Conservation (phyloP, 371 early-diverging fungal species). For the Batrachochytrium dendrobatidis region DNA sequence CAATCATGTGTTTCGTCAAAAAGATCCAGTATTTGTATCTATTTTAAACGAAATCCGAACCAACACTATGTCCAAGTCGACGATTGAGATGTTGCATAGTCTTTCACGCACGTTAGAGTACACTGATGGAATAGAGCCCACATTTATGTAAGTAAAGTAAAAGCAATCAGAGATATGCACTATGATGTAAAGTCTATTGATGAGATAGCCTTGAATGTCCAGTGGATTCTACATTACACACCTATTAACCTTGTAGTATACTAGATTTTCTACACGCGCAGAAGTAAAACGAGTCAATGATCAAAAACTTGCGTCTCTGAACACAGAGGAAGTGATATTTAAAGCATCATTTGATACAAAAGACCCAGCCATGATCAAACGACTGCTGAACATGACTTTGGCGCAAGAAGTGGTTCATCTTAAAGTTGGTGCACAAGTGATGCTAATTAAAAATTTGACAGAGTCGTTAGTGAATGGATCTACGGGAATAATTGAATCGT, state of each 20-base stretch:
- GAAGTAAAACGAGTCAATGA: constrained; percentile 69
- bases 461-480: constrained; percentile 72
- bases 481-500: too few relatives aligned
- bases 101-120: constrained; percentile 38
- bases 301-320: constrained; percentile 42
- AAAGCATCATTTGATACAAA: constrained; percentile 8
- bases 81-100: constrained; percentile 36
- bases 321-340: constrained; percentile 6
- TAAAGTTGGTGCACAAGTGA: constrained; percentile 69
- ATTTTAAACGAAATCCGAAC: constrained; percentile 41
- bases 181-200: background rate
- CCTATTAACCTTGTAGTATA: too few relatives aligned
- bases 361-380: constrained; percentile 10
- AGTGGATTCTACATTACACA: too few relatives aligned
- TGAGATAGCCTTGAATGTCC: background rate
- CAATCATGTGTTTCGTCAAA: constrained; percentile 44
- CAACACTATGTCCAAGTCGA: constrained; percentile 24
- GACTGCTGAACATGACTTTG: constrained; percentile 21
- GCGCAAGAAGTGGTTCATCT: constrained; percentile 48
- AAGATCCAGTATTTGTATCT: constrained; percentile 29
- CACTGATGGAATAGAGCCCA: constrained; percentile 58
- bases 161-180: background rate
- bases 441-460: constrained; percentile 77
- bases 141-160: constrained; percentile 59
- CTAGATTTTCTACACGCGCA: constrained; percentile 45